Conservation (phyloP, 2,329 filamentous ascomycete genomes). For the Chaetothyriales sp. region DNA sequence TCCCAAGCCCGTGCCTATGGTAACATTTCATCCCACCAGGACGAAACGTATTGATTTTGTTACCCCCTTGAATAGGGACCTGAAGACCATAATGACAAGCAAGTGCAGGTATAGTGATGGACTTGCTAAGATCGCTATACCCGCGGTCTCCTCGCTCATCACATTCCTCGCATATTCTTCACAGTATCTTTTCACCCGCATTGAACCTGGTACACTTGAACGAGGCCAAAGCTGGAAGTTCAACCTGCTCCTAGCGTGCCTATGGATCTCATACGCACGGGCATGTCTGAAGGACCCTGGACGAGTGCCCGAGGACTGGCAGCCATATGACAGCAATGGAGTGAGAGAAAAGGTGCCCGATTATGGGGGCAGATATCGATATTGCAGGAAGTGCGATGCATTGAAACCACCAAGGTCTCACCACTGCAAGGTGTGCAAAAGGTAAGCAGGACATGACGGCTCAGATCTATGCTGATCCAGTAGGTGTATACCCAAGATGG, state of each 20-base stretch:
- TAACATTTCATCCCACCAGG: too few species aligned
- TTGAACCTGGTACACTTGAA: slow-evolving; percentile 40
- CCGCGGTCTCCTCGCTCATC: slow-evolving; percentile 40
- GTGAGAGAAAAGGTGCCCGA: too few species aligned
- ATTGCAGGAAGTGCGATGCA: slow-evolving; percentile 48
- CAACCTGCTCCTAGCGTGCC: slow-evolving; percentile 38
- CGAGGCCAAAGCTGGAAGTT: slow-evolving; percentile 30
- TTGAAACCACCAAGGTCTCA: slow-evolving; percentile 48
- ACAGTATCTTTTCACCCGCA: slow-evolving; percentile 39
- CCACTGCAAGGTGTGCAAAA: slow-evolving; percentile 49
- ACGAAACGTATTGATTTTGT: too few species aligned
- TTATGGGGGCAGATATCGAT: slow-evolving; percentile 26
- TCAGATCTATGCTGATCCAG: slow-evolving; percentile 1
- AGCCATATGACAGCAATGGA: slow-evolving; percentile 11
- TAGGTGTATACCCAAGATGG: slow-evolving; percentile 50
- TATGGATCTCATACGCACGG: slow-evolving; percentile 44
- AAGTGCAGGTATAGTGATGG: neutral
- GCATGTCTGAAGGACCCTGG: slow-evolving; percentile 47
- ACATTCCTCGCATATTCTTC: slow-evolving; percentile 44
- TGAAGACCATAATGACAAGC: neutral
- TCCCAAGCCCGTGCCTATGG: too few species aligned
- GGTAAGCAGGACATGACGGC: slow-evolving; percentile 24
- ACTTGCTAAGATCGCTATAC: slow-evolving; percentile 32
- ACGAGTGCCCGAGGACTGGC: slow-evolving; percentile 33
- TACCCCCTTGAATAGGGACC: neutral